These are phyloP conservation scores for Stentor roeselii DNA, from an alignment of 73 alveolate genomes.

Conservation along the genomic window DNA sequence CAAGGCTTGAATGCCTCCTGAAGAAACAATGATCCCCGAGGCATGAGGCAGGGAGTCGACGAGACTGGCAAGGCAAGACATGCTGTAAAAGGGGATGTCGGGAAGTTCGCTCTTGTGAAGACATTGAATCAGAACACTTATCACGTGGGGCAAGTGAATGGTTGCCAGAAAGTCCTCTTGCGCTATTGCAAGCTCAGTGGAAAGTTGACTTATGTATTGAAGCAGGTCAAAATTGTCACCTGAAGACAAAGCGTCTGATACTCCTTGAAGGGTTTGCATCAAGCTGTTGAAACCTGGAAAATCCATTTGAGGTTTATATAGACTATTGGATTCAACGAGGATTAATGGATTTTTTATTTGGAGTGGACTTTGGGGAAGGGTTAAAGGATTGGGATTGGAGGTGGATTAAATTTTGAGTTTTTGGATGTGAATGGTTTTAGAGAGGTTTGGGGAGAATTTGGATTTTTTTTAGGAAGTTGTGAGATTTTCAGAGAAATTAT, in stretches of 20 bases:
- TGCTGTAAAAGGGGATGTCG: slow-evolving; percentile 25
- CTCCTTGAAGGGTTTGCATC: not conserved
- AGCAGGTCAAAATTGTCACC: slow-evolving; percentile 21
- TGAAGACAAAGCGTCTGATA: not conserved
- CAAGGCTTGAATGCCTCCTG: slow-evolving; percentile 24
- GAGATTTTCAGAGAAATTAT: no score
- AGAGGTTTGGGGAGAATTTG: no score
- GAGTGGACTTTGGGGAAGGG: no score
- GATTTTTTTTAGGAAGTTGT: no score
- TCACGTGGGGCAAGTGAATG: slow-evolving; percentile 1
- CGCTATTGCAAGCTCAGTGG: slow-evolving; percentile 21
- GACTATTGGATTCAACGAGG: no score
- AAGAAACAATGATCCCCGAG: slow-evolving; percentile 8
- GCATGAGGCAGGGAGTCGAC: slow-evolving; percentile 3
- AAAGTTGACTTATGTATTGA: not conserved
- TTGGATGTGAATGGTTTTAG: no score
- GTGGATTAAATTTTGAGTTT: no score
- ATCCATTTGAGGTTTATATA: no score
- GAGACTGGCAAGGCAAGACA: not conserved
- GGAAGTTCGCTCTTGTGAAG: slow-evolving; percentile 9
- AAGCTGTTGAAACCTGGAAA: not conserved
- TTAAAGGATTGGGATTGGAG: no score
- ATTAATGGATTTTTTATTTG: no score
- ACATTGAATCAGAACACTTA: not conserved
- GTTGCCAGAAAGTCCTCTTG: slow-evolving; percentile 16